Conservation (phyloP, 192 early-diverging fungal species). For the Mortierella claussenii region DNA sequence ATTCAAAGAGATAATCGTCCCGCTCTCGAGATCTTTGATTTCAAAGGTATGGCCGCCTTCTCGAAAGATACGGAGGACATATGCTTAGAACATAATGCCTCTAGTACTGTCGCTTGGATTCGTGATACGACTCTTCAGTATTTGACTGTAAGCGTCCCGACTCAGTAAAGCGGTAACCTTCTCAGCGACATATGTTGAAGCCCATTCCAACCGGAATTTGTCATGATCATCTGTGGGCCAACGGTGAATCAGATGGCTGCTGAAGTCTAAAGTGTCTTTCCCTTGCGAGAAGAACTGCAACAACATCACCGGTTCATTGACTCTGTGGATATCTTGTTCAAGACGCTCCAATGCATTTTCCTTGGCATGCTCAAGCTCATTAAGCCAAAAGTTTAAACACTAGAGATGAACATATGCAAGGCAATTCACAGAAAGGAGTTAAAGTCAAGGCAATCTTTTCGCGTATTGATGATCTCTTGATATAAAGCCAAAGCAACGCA, state of each 20-base stretch:
- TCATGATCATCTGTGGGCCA: slow-evolving; percentile 26
- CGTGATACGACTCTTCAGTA: slow-evolving; percentile 15
- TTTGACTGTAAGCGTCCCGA: slow-evolving; percentile 6
- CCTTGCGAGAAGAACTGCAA: slow-evolving; percentile 29
- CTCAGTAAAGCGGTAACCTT: slow-evolving; percentile 3
- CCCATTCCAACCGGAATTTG: slow-evolving; percentile 26
- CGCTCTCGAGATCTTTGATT: slow-evolving; percentile 8
- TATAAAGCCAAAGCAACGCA: no score
- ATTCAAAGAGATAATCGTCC: not conserved
- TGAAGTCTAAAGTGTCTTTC: slow-evolving; percentile 8
- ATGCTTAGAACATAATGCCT: slow-evolving; percentile 32
- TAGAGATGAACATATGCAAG: no score
- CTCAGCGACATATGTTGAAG: slow-evolving; percentile 22
- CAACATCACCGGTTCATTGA: slow-evolving; percentile 14
- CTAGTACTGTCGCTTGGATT: slow-evolving; percentile 7
- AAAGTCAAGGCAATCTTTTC: no score
- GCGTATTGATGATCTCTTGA: no score
- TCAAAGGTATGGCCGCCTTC: slow-evolving; percentile 22
- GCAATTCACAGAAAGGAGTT: no score
- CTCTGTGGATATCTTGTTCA: slow-evolving; percentile 12
- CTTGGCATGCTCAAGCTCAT: slow-evolving; percentile 2
- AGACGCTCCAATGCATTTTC: slow-evolving; percentile 7
- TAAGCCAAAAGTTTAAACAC: not conserved
- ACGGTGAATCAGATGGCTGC: slow-evolving; percentile 34
- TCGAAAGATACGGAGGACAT: slow-evolving; percentile 22